Evolutionary conservation across 177 flowering plant species (phyloP).

Genomic region (Vitis hybrid): DNA sequence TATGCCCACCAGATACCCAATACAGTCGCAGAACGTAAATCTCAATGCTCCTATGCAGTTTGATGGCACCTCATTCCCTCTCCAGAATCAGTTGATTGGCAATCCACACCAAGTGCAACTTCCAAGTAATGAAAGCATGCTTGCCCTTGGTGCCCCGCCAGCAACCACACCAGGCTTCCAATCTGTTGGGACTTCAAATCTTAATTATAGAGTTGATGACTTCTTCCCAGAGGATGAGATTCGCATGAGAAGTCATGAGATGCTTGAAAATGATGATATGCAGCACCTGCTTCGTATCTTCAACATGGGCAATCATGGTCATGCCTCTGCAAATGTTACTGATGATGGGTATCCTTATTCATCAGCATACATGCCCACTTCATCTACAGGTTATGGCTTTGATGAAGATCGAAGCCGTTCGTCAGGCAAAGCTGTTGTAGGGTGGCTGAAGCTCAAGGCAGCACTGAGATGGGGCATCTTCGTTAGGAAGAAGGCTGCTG

Average conservation of each 20-base stretch:
- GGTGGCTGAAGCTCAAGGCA: slow-evolving; percentile 98
- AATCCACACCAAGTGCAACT: slow-evolving; percentile 42
- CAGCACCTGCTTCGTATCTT: slow-evolving; percentile 83
- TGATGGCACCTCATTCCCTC: slow-evolving; percentile 39
- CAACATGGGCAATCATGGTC: slow-evolving; percentile 63
- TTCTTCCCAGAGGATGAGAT: slow-evolving; percentile 85
- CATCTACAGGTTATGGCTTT: slow-evolving; percentile 37
- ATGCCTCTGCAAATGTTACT: slow-evolving; percentile 30
- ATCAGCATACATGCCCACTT: slow-evolving; percentile 40
- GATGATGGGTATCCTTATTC: slow-evolving; percentile 49
- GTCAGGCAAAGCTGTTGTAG: slow-evolving; percentile 95
- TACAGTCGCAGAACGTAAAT: slow-evolving; percentile 43
- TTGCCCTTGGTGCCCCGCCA: slow-evolving; percentile 63
- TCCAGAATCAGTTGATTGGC: slow-evolving; percentile 43
- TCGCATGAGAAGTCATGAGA: slow-evolving; percentile 86
- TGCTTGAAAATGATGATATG: slow-evolving; percentile 98
- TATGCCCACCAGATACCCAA: slow-evolving; percentile 31
- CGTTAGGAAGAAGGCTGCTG: slow-evolving; percentile 89
- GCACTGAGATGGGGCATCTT: slow-evolving; percentile 98
- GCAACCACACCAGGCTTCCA: slow-evolving; percentile 49
- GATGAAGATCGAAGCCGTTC: slow-evolving; percentile 59
- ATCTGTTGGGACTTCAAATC: slow-evolving; percentile 34
- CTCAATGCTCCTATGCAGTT: slow-evolving; percentile 45
- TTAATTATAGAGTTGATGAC: slow-evolving; percentile 49
- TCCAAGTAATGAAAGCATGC: slow-evolving; percentile 35